phyloP scores from a whole-genome alignment of 2,329 filamentous ascomycete genomes.

The Verticillium longisporum region DNA sequence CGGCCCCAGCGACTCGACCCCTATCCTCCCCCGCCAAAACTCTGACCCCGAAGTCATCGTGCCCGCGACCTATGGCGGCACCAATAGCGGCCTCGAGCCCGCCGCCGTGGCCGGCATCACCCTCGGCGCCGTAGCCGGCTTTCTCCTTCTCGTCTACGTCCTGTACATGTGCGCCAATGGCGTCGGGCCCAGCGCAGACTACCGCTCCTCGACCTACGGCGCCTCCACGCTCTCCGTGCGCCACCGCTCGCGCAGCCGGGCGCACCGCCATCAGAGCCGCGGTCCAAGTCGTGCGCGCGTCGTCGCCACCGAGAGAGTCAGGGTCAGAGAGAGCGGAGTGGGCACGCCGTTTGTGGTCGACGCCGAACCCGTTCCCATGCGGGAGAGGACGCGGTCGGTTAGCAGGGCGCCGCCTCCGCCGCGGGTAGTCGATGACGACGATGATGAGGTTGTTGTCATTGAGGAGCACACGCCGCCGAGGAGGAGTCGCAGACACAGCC shows the following conservation, averaged over 20 bases:
- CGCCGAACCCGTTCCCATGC: slow-evolving; percentile 13
- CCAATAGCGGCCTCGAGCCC: slow-evolving; percentile 29
- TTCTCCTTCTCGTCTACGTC: slow-evolving; percentile 45
- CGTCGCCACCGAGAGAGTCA: slow-evolving; percentile 21
- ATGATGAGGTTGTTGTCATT: slow-evolving; percentile 31
- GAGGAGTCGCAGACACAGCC: slow-evolving; percentile 15
- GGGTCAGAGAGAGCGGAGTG: slow-evolving; percentile 13
- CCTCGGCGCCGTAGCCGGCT: slow-evolving; percentile 38
- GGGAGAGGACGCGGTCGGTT: slow-evolving; percentile 4
- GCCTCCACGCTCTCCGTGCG: slow-evolving; percentile 15
- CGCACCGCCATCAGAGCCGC: slow-evolving; percentile 4
- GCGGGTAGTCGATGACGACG: slow-evolving; percentile 17
- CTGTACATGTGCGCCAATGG: slow-evolving; percentile 41
- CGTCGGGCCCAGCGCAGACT: slow-evolving; percentile 24
- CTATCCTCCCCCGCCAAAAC: slow-evolving; percentile 8
- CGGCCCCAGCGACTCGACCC: background rate
- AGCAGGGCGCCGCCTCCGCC: slow-evolving; percentile 20
- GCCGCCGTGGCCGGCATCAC: slow-evolving; percentile 36
- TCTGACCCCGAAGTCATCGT: slow-evolving; percentile 18
- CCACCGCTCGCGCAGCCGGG: slow-evolving; percentile 7
- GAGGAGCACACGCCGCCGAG: slow-evolving; percentile 25
- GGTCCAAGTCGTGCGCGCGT: slow-evolving; percentile 8
- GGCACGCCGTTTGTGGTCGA: slow-evolving; percentile 18
- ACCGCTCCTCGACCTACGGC: slow-evolving; percentile 12
- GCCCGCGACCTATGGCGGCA: slow-evolving; percentile 25